A percentile compares a stretch with the other conserved stretches of the same genome.
Conservation (phyloP, 768 basidiomycete genomes). For the Podaxis mareebaensis region DNA sequence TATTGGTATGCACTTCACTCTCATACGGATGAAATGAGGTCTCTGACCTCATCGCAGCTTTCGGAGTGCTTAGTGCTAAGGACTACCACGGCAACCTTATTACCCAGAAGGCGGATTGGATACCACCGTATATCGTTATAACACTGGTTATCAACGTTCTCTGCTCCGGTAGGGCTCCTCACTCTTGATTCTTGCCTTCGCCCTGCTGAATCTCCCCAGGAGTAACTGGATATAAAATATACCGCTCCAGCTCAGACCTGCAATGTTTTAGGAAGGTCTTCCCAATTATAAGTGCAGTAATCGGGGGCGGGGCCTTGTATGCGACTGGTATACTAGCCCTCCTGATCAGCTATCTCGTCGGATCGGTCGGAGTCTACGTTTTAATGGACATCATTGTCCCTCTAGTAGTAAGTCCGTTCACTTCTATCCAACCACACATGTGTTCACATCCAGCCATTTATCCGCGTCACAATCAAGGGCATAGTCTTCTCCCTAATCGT, state of each 20-base stretch:
- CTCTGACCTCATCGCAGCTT: neutral
- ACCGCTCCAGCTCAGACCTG: neutral
- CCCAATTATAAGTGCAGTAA: neutral
- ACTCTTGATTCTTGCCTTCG: neutral
- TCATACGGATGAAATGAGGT: neutral
- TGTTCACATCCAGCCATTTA: neutral
- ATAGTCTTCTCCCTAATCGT: constrained; percentile 13
- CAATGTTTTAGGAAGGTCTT: neutral
- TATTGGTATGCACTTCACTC: neutral
- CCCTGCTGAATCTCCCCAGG: neutral
- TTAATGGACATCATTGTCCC: neutral
- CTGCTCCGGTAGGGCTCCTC: constrained; percentile 3
- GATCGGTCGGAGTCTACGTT: constrained; percentile 2
- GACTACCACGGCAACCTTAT: neutral
- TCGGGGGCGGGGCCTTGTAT: constrained; percentile 10
- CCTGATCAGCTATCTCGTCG: neutral
- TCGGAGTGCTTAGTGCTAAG: neutral
- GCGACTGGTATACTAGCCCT: neutral
- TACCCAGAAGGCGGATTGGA: neutral
- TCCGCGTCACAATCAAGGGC: constrained; percentile 2
- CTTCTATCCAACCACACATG: neutral
- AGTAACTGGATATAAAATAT: constrained; percentile 2
- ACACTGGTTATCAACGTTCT: constrained; percentile 4
- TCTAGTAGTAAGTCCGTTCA: constrained; percentile 4
- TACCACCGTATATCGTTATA: neutral